Conservation (phyloP, 2,329 filamentous ascomycete species). For the Sarocladiaceae sp. region DNA sequence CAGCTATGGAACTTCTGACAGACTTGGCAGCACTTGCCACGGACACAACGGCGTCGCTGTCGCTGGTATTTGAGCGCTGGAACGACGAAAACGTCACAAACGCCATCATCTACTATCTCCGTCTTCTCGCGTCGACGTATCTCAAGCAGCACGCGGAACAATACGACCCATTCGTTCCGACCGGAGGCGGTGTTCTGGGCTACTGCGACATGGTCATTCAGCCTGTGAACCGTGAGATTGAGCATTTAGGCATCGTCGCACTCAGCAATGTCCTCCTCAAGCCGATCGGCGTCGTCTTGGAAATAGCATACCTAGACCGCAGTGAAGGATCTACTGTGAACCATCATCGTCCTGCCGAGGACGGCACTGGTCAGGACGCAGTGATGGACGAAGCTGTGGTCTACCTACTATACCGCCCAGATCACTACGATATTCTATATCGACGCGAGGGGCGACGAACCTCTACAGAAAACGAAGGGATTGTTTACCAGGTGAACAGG, state of each 20-base stretch:
- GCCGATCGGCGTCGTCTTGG: slow-evolving; percentile 72
- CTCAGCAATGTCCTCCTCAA: slow-evolving; percentile 76
- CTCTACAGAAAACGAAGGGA: slow-evolving; percentile 21
- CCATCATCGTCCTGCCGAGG: slow-evolving; percentile 59
- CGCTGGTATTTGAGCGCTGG: slow-evolving; percentile 60
- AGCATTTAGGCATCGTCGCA: slow-evolving; percentile 78
- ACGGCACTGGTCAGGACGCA: slow-evolving; percentile 40
- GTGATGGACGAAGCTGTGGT: slow-evolving; percentile 46
- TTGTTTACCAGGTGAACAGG: slow-evolving; percentile 47
- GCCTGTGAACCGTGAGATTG: slow-evolving; percentile 76
- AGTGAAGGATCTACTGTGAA: slow-evolving; percentile 76
- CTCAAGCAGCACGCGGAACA: slow-evolving; percentile 68
- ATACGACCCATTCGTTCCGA: slow-evolving; percentile 69
- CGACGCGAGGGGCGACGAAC: slow-evolving; percentile 35
- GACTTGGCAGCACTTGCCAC: slow-evolving; percentile 57
- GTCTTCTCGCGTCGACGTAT: slow-evolving; percentile 80
- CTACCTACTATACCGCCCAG: slow-evolving; percentile 62
- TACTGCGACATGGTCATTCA: slow-evolving; percentile 72
- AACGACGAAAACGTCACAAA: slow-evolving; percentile 66
- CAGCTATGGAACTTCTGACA: slow-evolving; percentile 64
- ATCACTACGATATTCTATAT: slow-evolving; percentile 95
- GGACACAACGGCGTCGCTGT: slow-evolving; percentile 52
- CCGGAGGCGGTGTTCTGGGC: slow-evolving; percentile 53
- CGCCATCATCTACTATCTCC: slow-evolving; percentile 78
- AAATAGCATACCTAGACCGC: slow-evolving; percentile 88